phyloP scores from a whole-genome alignment of 2,329 filamentous ascomycete genomes.

The Curvularia sp. region DNA sequence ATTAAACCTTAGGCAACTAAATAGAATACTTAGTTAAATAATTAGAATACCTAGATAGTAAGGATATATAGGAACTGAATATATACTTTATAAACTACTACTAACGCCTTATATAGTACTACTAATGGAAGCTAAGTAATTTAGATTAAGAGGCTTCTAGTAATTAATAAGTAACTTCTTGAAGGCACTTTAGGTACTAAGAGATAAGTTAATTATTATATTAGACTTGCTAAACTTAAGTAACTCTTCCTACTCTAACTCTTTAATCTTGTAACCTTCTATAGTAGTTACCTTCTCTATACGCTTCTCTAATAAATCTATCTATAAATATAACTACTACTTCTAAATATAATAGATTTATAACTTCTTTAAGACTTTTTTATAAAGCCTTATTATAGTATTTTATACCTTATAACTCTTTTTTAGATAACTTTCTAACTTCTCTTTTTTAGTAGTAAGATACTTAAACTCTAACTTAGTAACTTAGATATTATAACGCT shows the following conservation, averaged over 20 bases:
- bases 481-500: neutral
- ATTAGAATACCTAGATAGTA: too few relatives aligned
- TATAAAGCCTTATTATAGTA: neutral
- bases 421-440: conserved; percentile 1
- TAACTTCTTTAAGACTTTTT: conserved; percentile 1
- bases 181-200: neutral
- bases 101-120: too few relatives aligned
- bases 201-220: neutral
- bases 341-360: neutral
- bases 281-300: neutral
- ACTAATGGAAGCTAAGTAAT: neutral
- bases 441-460: neutral
- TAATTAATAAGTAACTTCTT: neutral
- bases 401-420: neutral
- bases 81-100: too few relatives aligned
- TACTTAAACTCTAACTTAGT: conserved; percentile 2
- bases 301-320: neutral
- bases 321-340: neutral
- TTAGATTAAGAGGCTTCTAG: neutral
- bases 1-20: too few relatives aligned
- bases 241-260: neutral
- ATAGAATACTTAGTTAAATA: too few relatives aligned
- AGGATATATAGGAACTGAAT: too few relatives aligned
- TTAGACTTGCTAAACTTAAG: neutral
- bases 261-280: neutral